Conservation (phyloP, 2,329 filamentous ascomycete species). For the Aureobasidium sp. region DNA sequence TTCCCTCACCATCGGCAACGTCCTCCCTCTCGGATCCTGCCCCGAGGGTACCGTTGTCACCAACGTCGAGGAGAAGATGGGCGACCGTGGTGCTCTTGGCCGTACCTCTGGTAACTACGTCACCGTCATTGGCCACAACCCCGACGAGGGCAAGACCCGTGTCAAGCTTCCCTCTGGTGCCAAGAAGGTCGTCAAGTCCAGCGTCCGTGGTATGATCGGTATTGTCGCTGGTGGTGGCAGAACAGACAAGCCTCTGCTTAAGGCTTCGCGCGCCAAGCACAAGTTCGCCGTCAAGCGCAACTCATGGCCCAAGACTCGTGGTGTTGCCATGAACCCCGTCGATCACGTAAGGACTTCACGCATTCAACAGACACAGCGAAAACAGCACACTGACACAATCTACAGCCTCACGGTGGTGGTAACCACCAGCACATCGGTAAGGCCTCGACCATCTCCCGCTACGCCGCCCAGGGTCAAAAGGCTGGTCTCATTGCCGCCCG, state of each 20-base stretch:
- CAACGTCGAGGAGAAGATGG: conserved; percentile 98
- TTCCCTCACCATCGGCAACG: conserved; percentile 90
- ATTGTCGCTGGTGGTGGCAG: conserved; percentile 98
- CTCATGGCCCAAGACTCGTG: conserved; percentile 99
- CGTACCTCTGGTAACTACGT: conserved; percentile 99
- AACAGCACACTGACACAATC: conserved; percentile 26
- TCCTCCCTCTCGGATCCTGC: conserved; percentile 88
- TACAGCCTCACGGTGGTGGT: conserved; percentile 59
- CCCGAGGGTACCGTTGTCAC: conserved; percentile 98
- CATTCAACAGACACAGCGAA: conserved; percentile 16
- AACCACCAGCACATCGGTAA: conserved; percentile 99
- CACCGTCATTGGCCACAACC: conserved; percentile 95
- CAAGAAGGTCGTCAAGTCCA: conserved; percentile 97
- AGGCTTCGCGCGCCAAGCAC: conserved; percentile 99
- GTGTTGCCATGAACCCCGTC: conserved; percentile 99
- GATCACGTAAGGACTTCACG: conserved; percentile 63
- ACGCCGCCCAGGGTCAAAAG: conserved; percentile 98
- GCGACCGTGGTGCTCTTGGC: conserved; percentile 92
- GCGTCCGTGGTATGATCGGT: conserved; percentile 94
- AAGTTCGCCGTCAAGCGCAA: conserved; percentile 99
- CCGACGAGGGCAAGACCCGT: conserved; percentile 98
- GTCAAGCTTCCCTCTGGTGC: conserved; percentile 98
- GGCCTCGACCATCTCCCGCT: conserved; percentile 97
- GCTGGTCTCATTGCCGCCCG: conserved; percentile 99
- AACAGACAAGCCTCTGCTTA: conserved; percentile 99